Evolutionary conservation across 495 filamentous ascomycete species (phyloP).

Genomic region (Pseudevernia furfuracea): DNA sequence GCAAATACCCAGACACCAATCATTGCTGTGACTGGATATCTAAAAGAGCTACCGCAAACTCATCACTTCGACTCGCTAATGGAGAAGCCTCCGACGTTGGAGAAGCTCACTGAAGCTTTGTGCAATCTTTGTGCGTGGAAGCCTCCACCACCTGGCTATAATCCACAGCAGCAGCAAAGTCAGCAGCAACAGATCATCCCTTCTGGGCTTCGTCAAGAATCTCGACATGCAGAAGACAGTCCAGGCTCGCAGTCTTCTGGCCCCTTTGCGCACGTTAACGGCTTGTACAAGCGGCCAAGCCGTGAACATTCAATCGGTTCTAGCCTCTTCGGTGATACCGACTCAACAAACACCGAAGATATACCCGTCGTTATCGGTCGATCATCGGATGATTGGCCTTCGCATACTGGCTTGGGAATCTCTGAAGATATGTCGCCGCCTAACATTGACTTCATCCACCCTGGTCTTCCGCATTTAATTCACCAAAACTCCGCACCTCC

Average conservation of each 20-base stretch:
- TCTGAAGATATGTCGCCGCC: slow-evolving; percentile 32
- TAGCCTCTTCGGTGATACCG: slow-evolving; percentile 76
- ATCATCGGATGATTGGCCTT: slow-evolving; percentile 66
- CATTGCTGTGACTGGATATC: slow-evolving; percentile 92
- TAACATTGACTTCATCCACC: slow-evolving; percentile 14
- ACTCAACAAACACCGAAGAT: slow-evolving; percentile 71
- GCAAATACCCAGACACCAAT: slow-evolving; percentile 91
- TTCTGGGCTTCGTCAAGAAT: slow-evolving; percentile 55
- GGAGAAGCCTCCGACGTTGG: slow-evolving; percentile 87
- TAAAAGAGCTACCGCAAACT: slow-evolving; percentile 87
- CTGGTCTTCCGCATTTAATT: slow-evolving; percentile 44
- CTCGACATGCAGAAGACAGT: slow-evolving; percentile 62
- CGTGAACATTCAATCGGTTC: slow-evolving; percentile 81
- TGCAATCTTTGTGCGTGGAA: slow-evolving; percentile 89
- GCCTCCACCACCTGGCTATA: slow-evolving; percentile 51
- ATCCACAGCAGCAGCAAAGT: slow-evolving; percentile 30
- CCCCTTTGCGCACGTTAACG: slow-evolving; percentile 54
- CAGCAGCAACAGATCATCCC: slow-evolving; percentile 43
- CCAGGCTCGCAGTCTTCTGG: slow-evolving; percentile 75
- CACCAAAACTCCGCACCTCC: slow-evolving; percentile 62
- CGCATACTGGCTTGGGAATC: slow-evolving; percentile 63
- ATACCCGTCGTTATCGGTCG: slow-evolving; percentile 66
- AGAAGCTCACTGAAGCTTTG: slow-evolving; percentile 79
- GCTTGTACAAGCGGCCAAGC: slow-evolving; percentile 68
- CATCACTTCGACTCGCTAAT: slow-evolving; percentile 93